These are phyloP conservation scores for Clonostachys solani DNA, from an alignment of 2,329 filamentous ascomycete genomes.

Conservation along the genomic window DNA sequence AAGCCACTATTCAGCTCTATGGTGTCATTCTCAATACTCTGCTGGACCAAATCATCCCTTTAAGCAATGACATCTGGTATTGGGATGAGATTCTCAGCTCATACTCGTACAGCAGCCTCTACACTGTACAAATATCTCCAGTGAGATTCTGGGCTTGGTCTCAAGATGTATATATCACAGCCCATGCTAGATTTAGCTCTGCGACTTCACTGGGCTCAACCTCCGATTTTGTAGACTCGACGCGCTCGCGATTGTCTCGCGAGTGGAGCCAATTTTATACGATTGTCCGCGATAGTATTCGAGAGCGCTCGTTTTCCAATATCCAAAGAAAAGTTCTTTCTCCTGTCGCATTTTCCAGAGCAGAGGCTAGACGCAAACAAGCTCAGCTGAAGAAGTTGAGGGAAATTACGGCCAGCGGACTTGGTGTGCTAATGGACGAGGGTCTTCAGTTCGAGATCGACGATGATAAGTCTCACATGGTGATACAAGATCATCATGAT, in stretches of 20 bases:
- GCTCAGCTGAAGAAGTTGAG: conserved; percentile 66
- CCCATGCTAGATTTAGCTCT: conserved; percentile 34
- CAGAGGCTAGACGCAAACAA: conserved; percentile 73
- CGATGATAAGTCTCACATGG: conserved; percentile 51
- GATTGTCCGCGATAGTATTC: conserved; percentile 72
- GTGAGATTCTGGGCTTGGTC: conserved; percentile 68
- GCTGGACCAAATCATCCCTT: conserved; percentile 74
- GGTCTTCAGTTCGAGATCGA: conserved; percentile 65
- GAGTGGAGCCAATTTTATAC: conserved; percentile 72
- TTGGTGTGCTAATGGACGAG: conserved; percentile 85
- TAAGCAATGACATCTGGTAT: conserved; percentile 89
- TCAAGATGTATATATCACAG: conserved; percentile 65
- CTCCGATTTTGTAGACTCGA: conserved; percentile 18
- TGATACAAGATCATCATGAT: conserved; percentile 42
- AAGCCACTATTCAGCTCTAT: conserved; percentile 88
- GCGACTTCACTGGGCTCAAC: conserved; percentile 8
- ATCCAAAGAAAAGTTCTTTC: conserved; percentile 71
- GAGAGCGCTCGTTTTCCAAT: conserved; percentile 66
- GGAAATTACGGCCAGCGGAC: conserved; percentile 77
- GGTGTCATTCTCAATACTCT: conserved; percentile 74
- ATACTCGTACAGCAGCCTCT: conserved; percentile 73
- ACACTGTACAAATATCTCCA: conserved; percentile 83
- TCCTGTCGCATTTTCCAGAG: conserved; percentile 70
- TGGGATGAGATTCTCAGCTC: conserved; percentile 88
- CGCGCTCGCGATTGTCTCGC: conserved; percentile 34